phyloP scores from a whole-genome alignment of 495 filamentous ascomycete genomes.

The Podospora bellae-mahoneyi region DNA sequence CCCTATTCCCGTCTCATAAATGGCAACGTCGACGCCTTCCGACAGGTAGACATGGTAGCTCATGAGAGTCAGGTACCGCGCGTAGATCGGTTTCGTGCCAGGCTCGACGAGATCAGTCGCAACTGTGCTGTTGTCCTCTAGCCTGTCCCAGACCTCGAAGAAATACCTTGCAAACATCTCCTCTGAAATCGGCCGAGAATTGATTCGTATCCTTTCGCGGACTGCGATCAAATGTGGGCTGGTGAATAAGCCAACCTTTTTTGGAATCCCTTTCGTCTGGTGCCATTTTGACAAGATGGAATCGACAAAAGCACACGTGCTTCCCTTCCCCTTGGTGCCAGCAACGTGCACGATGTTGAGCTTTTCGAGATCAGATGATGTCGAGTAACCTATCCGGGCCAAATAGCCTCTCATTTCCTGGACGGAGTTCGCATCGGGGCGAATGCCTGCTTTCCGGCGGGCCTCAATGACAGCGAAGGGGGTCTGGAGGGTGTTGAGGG shows the following conservation, averaged over 20 bases:
- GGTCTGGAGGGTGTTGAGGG: conserved; percentile 86
- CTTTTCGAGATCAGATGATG: conserved; percentile 65
- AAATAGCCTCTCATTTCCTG: conserved; percentile 77
- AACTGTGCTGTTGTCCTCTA: conserved; percentile 45
- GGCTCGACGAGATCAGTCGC: conserved; percentile 30
- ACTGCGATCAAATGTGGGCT: conserved; percentile 87
- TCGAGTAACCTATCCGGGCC: conserved; percentile 65
- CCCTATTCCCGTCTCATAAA: conserved; percentile 92
- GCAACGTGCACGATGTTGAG: conserved; percentile 81
- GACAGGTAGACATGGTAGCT: conserved; percentile 81
- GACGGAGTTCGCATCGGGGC: conserved; percentile 64
- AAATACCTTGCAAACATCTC: conserved; percentile 78
- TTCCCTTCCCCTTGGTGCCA: conserved; percentile 92
- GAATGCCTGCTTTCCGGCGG: conserved; percentile 64
- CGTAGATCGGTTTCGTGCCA: conserved; percentile 72
- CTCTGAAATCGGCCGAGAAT: conserved; percentile 70
- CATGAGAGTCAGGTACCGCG: conserved; percentile 86
- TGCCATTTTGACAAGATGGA: conserved; percentile 50
- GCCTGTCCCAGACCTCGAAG: conserved; percentile 82
- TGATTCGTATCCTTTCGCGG: conserved; percentile 82
- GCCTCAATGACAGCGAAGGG: conserved; percentile 76
- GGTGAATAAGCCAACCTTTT: conserved; percentile 77
- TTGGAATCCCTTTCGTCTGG: conserved; percentile 31
- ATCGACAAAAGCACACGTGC: conserved; percentile 65
- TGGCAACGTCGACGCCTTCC: conserved; percentile 74